Evolutionary conservation across 1,284 basidiomycete genomes (phyloP), one percentile per base, ranked within the genome.

Genomic region (Ustilago sp.): DNA sequence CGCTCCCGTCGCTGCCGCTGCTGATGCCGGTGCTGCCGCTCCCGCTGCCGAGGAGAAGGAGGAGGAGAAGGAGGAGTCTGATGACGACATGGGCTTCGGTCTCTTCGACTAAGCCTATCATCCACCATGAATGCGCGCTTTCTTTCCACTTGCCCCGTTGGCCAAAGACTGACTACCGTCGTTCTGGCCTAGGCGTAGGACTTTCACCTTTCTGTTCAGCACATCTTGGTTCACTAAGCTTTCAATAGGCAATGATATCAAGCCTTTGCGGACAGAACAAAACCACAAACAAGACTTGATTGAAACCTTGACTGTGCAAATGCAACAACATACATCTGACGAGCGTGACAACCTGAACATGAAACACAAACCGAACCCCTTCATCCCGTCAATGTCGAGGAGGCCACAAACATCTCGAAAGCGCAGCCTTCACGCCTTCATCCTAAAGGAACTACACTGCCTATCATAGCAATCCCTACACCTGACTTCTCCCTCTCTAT

Each of bases 101-200:
- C 91, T 95, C 80, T 95, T 95, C 88, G 93, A 94, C 88, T 94
- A 92, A 89, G 19, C 28, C 35, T 43, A 36, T 55, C n/a, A 28
- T 28, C 2, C 28, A 7, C 17, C 19, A 4, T 35, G 38, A 28
- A 12, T 11, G 47, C 45, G 9, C 47, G 34, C 19, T 35, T 9
- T 15, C 17, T 7, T 39, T 17, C 36, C 35, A 4, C 31, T 36
- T n/a, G 13, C 6, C 34, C 23, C 34, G 8, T 0, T 47, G 23
- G 35, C 59, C 64, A 60, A 56, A 58, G n/a, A 34, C n/a, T 12
- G 8, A 11, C 8, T 35, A n/a, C 23, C 34, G 34, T 53, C 15
- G 39, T 41, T 41, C 13, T 17, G 4, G 39, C 39, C 13, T 15
- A 41, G 39, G 8, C 39, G 15, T 41, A 17, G 13, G 35, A 35